Percentiles rank a stretch among this genome's conserved stretches.
These are phyloP conservation scores for Syzygium aqueum DNA, from an alignment of 345 rosid genomes.

Conservation along the genomic window DNA sequence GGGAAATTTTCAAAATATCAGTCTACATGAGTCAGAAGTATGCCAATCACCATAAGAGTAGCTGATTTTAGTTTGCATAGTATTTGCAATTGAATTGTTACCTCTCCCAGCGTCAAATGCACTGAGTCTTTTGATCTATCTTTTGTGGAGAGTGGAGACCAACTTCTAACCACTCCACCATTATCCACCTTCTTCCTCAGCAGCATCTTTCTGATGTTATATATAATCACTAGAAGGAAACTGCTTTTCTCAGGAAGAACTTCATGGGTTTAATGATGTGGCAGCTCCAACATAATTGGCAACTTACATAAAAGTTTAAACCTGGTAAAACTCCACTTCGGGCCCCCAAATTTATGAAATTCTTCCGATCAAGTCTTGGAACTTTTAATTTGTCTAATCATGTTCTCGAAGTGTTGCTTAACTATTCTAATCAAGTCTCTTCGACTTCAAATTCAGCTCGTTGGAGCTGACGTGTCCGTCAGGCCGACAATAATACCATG, in stretches of 20 bases:
- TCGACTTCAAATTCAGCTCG: neutral
- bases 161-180: neutral
- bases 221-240: neutral
- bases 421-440: neutral
- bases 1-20: neutral
- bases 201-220: neutral
- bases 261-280: neutral
- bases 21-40: neutral
- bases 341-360: neutral
- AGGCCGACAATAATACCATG: neutral
- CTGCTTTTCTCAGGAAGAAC: neutral
- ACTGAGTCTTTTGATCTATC: neutral
- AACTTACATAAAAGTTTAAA: neutral
- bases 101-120: neutral
- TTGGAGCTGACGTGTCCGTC: neutral
- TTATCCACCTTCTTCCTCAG: neutral
- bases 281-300: neutral
- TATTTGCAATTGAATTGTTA: neutral
- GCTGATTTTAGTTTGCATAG: neutral
- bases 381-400: neutral
- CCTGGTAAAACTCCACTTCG: neutral
- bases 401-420: neutral
- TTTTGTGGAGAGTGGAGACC: neutral
- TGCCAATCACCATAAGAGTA: neutral
- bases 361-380: neutral